Evolutionary conservation across 225 moss, liverwort and hornwort species (phyloP), one percentile per base, ranked within the genome.

Genomic region (Physcomitrium patens): DNA sequence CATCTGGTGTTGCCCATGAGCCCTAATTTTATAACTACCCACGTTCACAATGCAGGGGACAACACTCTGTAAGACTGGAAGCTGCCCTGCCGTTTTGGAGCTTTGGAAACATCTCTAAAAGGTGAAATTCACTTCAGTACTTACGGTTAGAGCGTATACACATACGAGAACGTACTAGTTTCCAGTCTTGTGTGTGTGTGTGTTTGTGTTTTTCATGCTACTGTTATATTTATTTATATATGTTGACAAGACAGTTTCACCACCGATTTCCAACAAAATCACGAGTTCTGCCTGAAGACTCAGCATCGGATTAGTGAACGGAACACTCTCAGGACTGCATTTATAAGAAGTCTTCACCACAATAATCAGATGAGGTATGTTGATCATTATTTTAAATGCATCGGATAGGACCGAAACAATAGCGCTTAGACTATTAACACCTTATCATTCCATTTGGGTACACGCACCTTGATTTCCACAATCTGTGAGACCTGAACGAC

Each of bases 41-140:
- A 22, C 62, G 59, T 73, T 46, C 46, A 59, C n/a, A 53, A 58
- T 69, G 71, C 82, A 95, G 94, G 63, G 87, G 79, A 28, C 72
- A 91, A 14, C 91, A 91, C 52, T 89, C 81, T 11, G 72, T 93
- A 7, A 84, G 80, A 65, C 72, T 90, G 64, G 78, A 85, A 83
- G 85, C 82, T 13, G 79, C 85, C 23, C 55, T 89, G 68, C 91
- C 93, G 16, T 52, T 93, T 47, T 75, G 71, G 77, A 72, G 83
- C 37, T 85, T 82, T 65, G 88, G 82, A 55, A 85, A 87, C 60
- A 69, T 91, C 76, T 86, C 93, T 26, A 88, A 88, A 68, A 91
- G 93, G 95, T 93, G 72, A 89, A 70, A 56, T 53, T 17, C 23
- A 24, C 45, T 70, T 28, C 26, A 41, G 46, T 13, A 55, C 61